Evolutionary conservation across 2,329 filamentous ascomycete species (phyloP).

Genomic region (Beauveria rudraprayagi): DNA sequence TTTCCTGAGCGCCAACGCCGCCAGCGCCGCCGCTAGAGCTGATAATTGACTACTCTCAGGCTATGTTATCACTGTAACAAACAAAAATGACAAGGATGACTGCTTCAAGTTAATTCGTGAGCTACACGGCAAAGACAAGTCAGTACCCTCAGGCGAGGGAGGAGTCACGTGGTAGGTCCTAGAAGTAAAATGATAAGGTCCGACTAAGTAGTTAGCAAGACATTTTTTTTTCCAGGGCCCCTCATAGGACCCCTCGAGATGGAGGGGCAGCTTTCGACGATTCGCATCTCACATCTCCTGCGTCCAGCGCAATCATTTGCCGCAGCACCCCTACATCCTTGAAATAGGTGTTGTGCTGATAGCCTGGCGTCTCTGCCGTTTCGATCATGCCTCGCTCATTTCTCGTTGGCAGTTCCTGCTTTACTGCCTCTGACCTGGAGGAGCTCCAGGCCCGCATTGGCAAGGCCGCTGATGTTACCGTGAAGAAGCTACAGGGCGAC

Average conservation of each 20-base stretch:
- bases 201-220: too few relatives aligned
- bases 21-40: too few relatives aligned
- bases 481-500: conserved; percentile 41
- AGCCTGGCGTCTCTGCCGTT: conserved; percentile 6
- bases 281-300: not conserved
- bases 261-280: not conserved
- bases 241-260: conserved; percentile 1
- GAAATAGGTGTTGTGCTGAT: conserved; percentile 6
- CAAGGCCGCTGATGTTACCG: conserved; percentile 33
- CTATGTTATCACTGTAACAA: too few relatives aligned
- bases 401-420: conserved; percentile 40
- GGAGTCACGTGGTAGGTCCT: not conserved
- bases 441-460: conserved; percentile 39
- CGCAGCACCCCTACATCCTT: conserved; percentile 1
- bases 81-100: too few relatives aligned
- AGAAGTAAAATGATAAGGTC: too few relatives aligned
- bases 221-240: not conserved
- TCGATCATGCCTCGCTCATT: conserved; percentile 27
- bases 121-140: too few relatives aligned
- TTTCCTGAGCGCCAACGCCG: too few relatives aligned
- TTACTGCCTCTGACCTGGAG: conserved; percentile 35
- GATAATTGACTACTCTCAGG: too few relatives aligned
- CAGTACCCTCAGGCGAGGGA: not conserved
- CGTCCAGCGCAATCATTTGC: conserved; percentile 3
- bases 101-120: too few relatives aligned